Evolutionary conservation across 1,284 basidiomycete species (phyloP), one percentile per base, ranked within the genome.

Genomic region (Marasmius tenuissimus): DNA sequence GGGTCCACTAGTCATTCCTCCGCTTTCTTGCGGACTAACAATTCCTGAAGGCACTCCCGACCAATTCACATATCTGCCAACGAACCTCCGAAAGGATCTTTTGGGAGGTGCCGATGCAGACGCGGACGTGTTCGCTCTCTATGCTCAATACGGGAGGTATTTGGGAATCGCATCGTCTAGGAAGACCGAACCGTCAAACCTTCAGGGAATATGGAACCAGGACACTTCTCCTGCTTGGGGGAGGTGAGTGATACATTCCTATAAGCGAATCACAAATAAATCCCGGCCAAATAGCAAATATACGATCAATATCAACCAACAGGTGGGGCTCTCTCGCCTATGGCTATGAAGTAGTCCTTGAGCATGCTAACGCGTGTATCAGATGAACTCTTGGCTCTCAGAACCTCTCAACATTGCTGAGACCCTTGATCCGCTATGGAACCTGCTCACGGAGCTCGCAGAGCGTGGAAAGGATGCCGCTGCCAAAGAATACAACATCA

Each of bases 201-300:
- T 61, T 9, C 56, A 66, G 61, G 65, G 66, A 45, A 60, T 68
- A n/a, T 68, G 67, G 67, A 68, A 68, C 35, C 56, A 64, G 27
- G 61, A 59, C 16, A 38, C 60, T 1, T 59, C 47, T 49, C 67
- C 67, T 39, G 57, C 48, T 11, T 68, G 67, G 67, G 62, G 65
- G 42, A 68, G 67, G 67, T 65, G 37, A 54, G 52, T 16, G 4
- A 1, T 8, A 38, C 5, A 8, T n/a, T 18, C 37, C 16, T 54
- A n/a, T 3, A 27, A 49, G 1, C 52, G 37, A n/a, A 8, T n/a
- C 35, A 20, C 34, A 14, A 51, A 4, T 7, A 27, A 16, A 35
- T 14, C 34, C 12, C 38, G 9, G 14, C 8, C 52, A 14, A 18
- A 9, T 37, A 65, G 64, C 51, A 63, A 65, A 22, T 59, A 63